Evolutionary conservation across 495 filamentous ascomycete species (phyloP).

Genomic region (Astrothelium subdiscretum): DNA sequence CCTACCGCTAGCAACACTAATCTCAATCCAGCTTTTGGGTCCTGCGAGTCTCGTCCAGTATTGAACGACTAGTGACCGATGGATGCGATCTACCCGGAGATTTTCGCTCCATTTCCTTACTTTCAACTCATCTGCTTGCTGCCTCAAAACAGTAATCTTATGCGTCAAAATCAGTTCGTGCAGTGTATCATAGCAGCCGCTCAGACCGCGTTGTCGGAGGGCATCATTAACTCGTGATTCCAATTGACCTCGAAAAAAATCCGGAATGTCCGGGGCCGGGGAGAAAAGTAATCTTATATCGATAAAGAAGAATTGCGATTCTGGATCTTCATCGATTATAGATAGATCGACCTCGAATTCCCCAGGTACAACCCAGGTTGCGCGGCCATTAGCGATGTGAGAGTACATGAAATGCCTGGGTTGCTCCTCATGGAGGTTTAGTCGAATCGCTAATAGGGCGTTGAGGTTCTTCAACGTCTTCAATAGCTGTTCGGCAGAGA

Average conservation of each 20-base stretch:
- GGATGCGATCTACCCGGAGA: constrained; percentile 60
- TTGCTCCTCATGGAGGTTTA: constrained; percentile 65
- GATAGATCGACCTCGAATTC: constrained; percentile 93
- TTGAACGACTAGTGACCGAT: constrained; percentile 70
- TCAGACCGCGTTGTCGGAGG: constrained; percentile 52
- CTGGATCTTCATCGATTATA: constrained; percentile 66
- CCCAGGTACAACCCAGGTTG: constrained; percentile 66
- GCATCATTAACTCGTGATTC: constrained; percentile 59
- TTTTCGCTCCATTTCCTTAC: constrained; percentile 61
- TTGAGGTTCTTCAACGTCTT: constrained; percentile 69
- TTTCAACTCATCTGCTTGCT: constrained; percentile 60
- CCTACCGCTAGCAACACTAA: constrained; percentile 63
- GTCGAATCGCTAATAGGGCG: constrained; percentile 63
- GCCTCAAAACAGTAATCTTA: constrained; percentile 68
- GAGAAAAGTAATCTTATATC: constrained; percentile 77
- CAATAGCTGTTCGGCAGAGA: constrained; percentile 54
- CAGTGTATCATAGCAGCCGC: constrained; percentile 69
- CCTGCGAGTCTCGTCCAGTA: constrained; percentile 68
- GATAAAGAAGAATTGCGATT: constrained; percentile 81
- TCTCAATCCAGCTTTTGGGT: constrained; percentile 76
- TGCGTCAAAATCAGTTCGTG: constrained; percentile 78
- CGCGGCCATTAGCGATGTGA: constrained; percentile 63
- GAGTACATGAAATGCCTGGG: constrained; percentile 63
- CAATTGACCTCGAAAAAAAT: constrained; percentile 46
- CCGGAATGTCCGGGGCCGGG: constrained; percentile 49